Conservation (phyloP, 257 asterid genomes). For the Pogostemon cablin region DNA sequence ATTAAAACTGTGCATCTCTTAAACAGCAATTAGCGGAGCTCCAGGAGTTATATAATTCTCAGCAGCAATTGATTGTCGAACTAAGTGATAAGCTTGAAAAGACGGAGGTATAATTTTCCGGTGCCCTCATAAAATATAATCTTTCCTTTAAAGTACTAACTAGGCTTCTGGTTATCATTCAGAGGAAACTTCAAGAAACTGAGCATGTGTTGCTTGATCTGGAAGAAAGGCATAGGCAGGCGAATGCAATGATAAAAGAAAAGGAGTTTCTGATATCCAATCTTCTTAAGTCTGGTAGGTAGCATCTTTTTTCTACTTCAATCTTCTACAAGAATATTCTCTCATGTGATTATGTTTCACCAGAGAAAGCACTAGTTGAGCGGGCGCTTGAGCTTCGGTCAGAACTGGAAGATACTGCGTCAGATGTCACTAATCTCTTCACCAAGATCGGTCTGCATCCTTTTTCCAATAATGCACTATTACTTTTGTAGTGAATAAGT, state of each 20-base stretch:
- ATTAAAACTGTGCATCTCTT: constrained; percentile 27
- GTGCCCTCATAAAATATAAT: constrained; percentile 13
- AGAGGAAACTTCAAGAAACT: constrained; percentile 90
- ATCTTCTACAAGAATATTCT: constrained; percentile 18
- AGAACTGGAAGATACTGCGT: constrained; percentile 87
- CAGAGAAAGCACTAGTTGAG: constrained; percentile 93
- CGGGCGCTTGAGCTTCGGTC: constrained; percentile 88
- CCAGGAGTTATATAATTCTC: constrained; percentile 79
- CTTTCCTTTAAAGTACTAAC: constrained; percentile 37
- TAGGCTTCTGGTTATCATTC: constrained; percentile 37
- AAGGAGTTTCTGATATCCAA: constrained; percentile 88
- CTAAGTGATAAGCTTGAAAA: constrained; percentile 80
- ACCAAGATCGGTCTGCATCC: constrained; percentile 81
- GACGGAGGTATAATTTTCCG: constrained; percentile 62
- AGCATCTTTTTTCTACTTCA: constrained; percentile 17
- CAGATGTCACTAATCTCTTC: constrained; percentile 85
- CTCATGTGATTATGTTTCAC: constrained; percentile 29
- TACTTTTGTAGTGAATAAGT: neutral
- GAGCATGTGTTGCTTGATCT: constrained; percentile 86
- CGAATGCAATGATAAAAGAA: constrained; percentile 88
- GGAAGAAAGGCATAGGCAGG: constrained; percentile 86
- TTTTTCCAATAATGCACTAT: constrained; percentile 24
- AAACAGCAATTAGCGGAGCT: constrained; percentile 82
- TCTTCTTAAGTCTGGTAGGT: constrained; percentile 92
- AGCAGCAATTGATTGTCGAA: constrained; percentile 75